These are phyloP conservation scores for Trametes coccinea DNA, from an alignment of 768 basidiomycete genomes.

Conservation along the genomic window DNA sequence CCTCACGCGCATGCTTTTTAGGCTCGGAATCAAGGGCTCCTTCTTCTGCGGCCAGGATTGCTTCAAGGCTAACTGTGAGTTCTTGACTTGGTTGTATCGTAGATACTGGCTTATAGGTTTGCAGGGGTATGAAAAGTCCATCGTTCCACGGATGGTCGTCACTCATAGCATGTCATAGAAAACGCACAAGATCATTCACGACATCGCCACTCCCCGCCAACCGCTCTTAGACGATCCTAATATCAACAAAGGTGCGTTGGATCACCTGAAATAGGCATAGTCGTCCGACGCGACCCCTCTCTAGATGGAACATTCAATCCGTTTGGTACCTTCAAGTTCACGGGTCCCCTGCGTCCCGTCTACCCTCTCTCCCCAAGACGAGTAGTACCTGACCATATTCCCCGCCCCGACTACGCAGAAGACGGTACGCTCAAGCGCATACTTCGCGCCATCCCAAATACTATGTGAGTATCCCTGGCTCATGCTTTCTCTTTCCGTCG, in stretches of 20 bases:
- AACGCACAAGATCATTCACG: slow-evolving; percentile 79
- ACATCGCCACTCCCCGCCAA: slow-evolving; percentile 46
- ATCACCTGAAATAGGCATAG: too few relatives aligned
- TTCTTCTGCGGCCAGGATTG: slow-evolving; percentile 96
- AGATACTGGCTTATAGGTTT: too few relatives aligned
- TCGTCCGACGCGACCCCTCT: too few relatives aligned
- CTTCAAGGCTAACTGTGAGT: slow-evolving; percentile 93
- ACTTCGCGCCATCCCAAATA: slow-evolving; percentile 35
- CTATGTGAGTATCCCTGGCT: slow-evolving; percentile 30
- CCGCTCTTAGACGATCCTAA: slow-evolving; percentile 30
- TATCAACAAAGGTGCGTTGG: slow-evolving; percentile 28
- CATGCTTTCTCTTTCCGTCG: slow-evolving; percentile 10
- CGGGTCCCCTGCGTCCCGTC: slow-evolving; percentile 75
- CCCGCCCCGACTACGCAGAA: slow-evolving; percentile 84
- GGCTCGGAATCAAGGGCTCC: slow-evolving; percentile 79
- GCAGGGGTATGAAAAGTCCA: background rate
- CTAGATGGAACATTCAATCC: slow-evolving; percentile 80
- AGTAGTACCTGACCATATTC: slow-evolving; percentile 78
- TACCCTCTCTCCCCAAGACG: slow-evolving; percentile 88
- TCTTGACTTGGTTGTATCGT: background rate
- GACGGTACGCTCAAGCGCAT: slow-evolving; percentile 50
- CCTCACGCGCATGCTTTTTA: slow-evolving; percentile 33
- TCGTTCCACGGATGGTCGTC: background rate
- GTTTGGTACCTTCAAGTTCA: slow-evolving; percentile 73
- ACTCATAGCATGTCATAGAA: slow-evolving; percentile 48